phyloP scores from a whole-genome alignment of 208 protist species.

The Balamuthia mandrillaris region DNA sequence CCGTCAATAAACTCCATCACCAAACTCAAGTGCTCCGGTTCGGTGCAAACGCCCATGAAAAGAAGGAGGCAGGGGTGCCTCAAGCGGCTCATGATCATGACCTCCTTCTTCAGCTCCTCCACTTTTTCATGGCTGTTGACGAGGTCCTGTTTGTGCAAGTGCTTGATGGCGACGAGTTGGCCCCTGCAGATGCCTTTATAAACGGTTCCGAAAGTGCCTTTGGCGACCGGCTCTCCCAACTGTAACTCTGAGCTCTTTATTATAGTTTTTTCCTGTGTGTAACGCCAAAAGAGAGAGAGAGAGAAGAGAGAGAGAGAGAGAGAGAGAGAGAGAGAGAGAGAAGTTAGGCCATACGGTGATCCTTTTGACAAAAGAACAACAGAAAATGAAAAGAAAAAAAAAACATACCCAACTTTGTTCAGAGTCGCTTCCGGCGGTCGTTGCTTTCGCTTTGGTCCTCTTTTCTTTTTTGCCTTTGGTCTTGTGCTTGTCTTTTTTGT shows the following conservation, averaged over 20 bases:
- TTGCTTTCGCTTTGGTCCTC: too few species aligned
- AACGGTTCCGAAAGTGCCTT: conserved; percentile 1
- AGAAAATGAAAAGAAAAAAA: too few species aligned
- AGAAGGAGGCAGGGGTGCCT: conserved; percentile 66
- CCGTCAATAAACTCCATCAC: conserved; percentile 61
- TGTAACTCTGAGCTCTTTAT: conserved; percentile 15
- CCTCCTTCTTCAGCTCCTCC: conserved; percentile 14
- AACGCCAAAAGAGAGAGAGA: too few species aligned
- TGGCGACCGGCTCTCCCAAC: neutral
- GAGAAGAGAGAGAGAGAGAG: too few species aligned
- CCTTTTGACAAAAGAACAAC: too few species aligned
- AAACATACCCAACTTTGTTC: too few species aligned
- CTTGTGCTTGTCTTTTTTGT: too few species aligned
- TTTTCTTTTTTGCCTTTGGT: too few species aligned
- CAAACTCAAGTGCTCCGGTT: conserved; percentile 54
- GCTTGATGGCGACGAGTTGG: conserved; percentile 28
- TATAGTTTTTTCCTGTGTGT: too few species aligned
- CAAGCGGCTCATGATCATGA: conserved; percentile 18
- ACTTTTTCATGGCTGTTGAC: neutral
- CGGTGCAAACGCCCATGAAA: conserved; percentile 65
- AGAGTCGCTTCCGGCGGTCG: too few species aligned
- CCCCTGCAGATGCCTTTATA: conserved; percentile 8
- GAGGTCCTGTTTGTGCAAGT: conserved; percentile 22
- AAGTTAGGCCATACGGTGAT: too few species aligned
- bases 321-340: too few species aligned